Evolutionary conservation across 352 stramenopile species (phyloP), one percentile per base, ranked within the genome.

Genomic region (Globisporangium viniferum): DNA sequence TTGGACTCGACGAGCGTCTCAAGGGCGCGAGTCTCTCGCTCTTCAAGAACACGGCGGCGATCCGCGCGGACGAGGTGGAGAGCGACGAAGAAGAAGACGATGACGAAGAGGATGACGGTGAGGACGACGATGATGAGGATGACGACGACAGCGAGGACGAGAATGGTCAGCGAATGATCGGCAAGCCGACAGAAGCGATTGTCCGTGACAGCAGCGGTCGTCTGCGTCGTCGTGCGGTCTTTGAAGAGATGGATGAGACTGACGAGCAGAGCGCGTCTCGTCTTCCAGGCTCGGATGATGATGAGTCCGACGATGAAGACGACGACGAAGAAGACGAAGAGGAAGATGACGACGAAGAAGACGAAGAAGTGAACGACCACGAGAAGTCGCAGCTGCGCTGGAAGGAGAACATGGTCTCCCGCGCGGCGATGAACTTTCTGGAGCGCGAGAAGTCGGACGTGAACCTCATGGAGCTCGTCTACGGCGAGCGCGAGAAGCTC

Each of bases 1-100:
- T 93, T 64, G 96, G 94, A 29, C 84, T 99, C 2, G 97, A 99
- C 72, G 93, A 99, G 62, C 95, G 97, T 33, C 91, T 99, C 70
- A 76, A 95, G 35, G 90, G 94, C 53, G 96, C 96, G 22, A 96
- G 91, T 66, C 74, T 99, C 22, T 95, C 93, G 49, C 82, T 99
- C 27, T 99, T 99, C 70, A 98, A 98, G 81, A 96, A 90, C 74
- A 94, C 86, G 35, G 81, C 86, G n/a, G 83, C 86, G 14, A 91
- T 95, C 56, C 83, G 88, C 61, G 84, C 84, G 0, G 88, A 94
- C 57, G 88, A 96, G 77, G 74, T 95, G 2, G 80, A 88, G 41
- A 86, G 73, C 59, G 73, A 84, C 39, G 59, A 73, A 0, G 85
- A 92, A 12, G 81, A 84, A 18, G 84, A 88, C 1, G 79, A 86